These are phyloP conservation scores for Suhomyces faveliae DNA, from an alignment of 805 yeast species.

Conservation along the genomic window DNA sequence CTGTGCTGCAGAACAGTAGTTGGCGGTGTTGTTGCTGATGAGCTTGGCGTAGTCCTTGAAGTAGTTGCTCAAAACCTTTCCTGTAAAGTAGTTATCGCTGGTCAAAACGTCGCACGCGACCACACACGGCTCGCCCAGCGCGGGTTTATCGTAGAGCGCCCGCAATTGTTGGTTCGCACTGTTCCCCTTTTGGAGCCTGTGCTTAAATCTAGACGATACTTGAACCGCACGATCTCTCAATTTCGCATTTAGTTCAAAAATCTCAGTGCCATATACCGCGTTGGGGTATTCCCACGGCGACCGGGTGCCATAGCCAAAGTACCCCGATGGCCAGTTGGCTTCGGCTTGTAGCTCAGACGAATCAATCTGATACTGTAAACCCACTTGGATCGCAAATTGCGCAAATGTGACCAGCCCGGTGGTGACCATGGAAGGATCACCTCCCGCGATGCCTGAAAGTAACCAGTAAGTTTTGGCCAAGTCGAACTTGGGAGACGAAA, in stretches of 20 bases:
- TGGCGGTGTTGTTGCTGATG: slow-evolving; percentile 58
- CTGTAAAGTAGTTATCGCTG: slow-evolving; percentile 59
- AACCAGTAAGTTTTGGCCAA: slow-evolving; percentile 58
- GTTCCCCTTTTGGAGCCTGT: neutral
- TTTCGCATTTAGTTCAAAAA: slow-evolving; percentile 57
- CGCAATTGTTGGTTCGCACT: neutral
- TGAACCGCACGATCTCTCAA: slow-evolving; percentile 57
- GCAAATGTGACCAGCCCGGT: slow-evolving; percentile 61
- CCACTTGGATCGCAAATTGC: slow-evolving; percentile 60
- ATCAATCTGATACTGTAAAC: slow-evolving; percentile 57
- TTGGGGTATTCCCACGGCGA: slow-evolving; percentile 51
- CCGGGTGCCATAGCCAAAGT: slow-evolving; percentile 53
- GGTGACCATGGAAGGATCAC: slow-evolving; percentile 54
- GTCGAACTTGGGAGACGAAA: slow-evolving; percentile 54
- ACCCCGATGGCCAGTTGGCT: slow-evolving; percentile 58
- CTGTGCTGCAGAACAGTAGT: slow-evolving; percentile 61
- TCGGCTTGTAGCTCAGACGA: slow-evolving; percentile 30
- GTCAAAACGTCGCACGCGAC: slow-evolving; percentile 59
- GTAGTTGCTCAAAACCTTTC: slow-evolving; percentile 49
- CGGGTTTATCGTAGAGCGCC: slow-evolving; percentile 35
- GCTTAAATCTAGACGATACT: slow-evolving; percentile 25
- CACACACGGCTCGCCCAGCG: slow-evolving; percentile 45
- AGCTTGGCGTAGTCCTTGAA: slow-evolving; percentile 47
- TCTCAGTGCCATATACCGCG: slow-evolving; percentile 61
- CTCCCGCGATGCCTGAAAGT: slow-evolving; percentile 66